Evolutionary conservation across 345 rosid genomes (phyloP), one percentile per base, ranked within the genome.

Genomic region (Anastatica hierochuntica): DNA sequence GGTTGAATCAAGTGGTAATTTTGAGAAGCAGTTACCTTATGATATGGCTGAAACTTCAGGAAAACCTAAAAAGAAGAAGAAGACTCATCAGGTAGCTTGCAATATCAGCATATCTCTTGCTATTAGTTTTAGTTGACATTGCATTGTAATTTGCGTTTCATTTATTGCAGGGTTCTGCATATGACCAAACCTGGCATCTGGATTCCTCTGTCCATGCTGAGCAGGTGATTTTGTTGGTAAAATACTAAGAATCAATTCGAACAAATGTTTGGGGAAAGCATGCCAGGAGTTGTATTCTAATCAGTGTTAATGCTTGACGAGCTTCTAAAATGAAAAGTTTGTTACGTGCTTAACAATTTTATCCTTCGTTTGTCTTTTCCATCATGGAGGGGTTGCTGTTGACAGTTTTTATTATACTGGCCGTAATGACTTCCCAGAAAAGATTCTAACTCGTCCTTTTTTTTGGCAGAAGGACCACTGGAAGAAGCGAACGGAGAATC

Each of bases 61-160:
- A 27, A 92, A 80, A 70, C 82, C 77, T 7, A 85, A 80, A 64
- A 92, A 81, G 83, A 92, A 81, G 85, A 90, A 80, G 74, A 81
- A 80, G 77, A 60, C 72, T 55, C 74, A 75, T 63, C 65, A 48
- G 71, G 88, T 87, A 31, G 36, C 6, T 67, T 31, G 62, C 70
- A 27, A 14, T 45, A 60, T 51, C 29, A 31, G 36, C 57, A 58
- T 52, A 26, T 65, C 43, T 55, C 50, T 58, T 41, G 6, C 4
- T 41, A 33, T 35, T 12, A 9, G 51, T 60, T 29, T 31, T 31
- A 31, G 31, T 53, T 42, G 41, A 41, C 61, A 36, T 63, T 60
- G 26, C 8, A 29, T 46, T 43, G 13, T 64, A 43, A 57, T 59
- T 41, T 56, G 27, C 51, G 44, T 45, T 15, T 62, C 62, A 35